A percentile compares a stretch with the other conserved stretches of the same genome.
These are phyloP conservation scores for Buddleja alternifolia DNA, from an alignment of 257 asterid genomes.

Conservation along the genomic window DNA sequence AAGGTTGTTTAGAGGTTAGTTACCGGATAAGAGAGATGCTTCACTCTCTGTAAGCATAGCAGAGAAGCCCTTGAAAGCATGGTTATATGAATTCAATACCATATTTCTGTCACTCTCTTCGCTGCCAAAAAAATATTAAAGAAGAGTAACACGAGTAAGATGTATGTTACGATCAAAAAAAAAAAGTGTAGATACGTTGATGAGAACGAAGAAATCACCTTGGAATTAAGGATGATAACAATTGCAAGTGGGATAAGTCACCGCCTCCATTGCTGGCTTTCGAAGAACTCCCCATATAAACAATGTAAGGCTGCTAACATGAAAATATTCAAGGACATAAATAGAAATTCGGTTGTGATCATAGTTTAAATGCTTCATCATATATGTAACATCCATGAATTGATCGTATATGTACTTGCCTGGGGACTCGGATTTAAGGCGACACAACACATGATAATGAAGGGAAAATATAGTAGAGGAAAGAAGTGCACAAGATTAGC, in stretches of 20 bases:
- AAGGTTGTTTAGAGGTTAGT: not conserved
- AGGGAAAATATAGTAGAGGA: constrained; percentile 25
- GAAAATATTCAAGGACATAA: not conserved
- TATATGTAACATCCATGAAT: not conserved
- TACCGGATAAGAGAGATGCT: constrained; percentile 66
- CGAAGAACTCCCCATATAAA: constrained; percentile 75
- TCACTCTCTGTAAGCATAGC: constrained; percentile 67
- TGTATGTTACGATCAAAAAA: too few relatives aligned
- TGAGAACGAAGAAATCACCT: constrained; percentile 37
- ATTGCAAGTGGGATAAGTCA: constrained; percentile 42
- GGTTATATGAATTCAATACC: constrained; percentile 48
- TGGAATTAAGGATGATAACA: constrained; percentile 63
- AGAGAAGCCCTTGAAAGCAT: constrained; percentile 73
- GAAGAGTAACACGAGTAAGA: not conserved
- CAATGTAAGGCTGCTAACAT: constrained; percentile 69
- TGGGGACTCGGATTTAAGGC: constrained; percentile 33
- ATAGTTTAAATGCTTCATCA: not conserved
- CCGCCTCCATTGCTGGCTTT: constrained; percentile 22
- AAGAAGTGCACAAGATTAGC: constrained; percentile 11
- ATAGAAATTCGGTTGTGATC: not conserved
- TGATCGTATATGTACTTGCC: constrained; percentile 31
- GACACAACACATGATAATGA: constrained; percentile 35
- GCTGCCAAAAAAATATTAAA: constrained; percentile 35
- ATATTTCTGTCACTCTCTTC: constrained; percentile 48
- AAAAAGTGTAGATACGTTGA: not conserved